Evolutionary conservation across 768 basidiomycete genomes (phyloP).

Genomic region (Gymnopilus dilepis): DNA sequence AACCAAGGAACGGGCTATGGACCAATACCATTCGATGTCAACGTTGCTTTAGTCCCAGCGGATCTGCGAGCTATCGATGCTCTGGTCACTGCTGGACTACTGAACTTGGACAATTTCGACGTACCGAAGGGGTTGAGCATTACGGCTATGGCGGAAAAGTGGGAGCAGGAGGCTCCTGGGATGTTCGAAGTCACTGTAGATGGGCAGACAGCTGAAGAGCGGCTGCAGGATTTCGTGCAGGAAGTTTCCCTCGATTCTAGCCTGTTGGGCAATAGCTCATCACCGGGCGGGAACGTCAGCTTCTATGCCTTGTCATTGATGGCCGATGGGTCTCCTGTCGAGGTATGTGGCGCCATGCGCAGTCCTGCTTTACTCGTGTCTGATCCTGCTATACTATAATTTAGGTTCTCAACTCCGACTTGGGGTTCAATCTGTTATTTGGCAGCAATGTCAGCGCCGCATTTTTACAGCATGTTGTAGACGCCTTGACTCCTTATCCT

Average conservation of each 20-base stretch:
- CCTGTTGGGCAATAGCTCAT: slow-evolving; percentile 28
- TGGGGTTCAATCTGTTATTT: slow-evolving; percentile 46
- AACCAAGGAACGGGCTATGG: slow-evolving; percentile 48
- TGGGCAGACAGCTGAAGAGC: slow-evolving; percentile 30
- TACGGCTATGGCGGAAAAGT: slow-evolving; percentile 34
- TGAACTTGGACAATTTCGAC: slow-evolving; percentile 17
- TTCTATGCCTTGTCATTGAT: slow-evolving; percentile 48
- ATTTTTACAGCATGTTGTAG: slow-evolving; percentile 41
- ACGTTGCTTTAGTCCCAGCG: slow-evolving; percentile 46
- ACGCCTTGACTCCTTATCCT: slow-evolving; percentile 49
- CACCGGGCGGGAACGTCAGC: slow-evolving; percentile 27
- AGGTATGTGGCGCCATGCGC: slow-evolving; percentile 30
- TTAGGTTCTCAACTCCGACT: slow-evolving; percentile 48
- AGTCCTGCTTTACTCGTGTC: background rate
- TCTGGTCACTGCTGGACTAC: slow-evolving; percentile 34
- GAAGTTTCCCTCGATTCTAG: slow-evolving; percentile 37
- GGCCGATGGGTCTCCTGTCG: slow-evolving; percentile 42
- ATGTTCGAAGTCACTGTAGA: slow-evolving; percentile 44
- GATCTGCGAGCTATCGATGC: slow-evolving; percentile 41
- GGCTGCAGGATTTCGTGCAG: slow-evolving; percentile 41
- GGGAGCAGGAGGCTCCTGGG: slow-evolving; percentile 40
- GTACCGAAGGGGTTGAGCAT: slow-evolving; percentile 19
- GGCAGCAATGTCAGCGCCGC: slow-evolving; percentile 41
- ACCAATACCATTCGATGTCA: slow-evolving; percentile 49
- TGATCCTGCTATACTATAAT: too few species aligned